Base-by-base conservation (phyloP, 2,329 filamentous ascomycete species). In the Pestalotiopsis sp. region DNA sequence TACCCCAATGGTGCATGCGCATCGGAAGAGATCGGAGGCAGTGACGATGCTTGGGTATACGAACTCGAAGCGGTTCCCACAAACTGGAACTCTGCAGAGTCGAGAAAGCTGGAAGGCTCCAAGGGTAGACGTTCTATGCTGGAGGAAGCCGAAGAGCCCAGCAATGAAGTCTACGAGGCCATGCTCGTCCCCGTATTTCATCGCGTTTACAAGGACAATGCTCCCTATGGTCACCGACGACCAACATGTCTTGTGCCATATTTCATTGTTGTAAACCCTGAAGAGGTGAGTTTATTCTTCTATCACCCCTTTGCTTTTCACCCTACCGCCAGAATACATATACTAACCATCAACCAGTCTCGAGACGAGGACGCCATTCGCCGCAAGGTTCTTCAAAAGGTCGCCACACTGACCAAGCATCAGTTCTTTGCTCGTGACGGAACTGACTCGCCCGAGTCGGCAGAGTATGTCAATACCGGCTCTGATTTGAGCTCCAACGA, bases 11-110 rank as follows among this genome's bases (percentile, higher is more conserved):
- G 82, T 4, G 77, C 79, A 7, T 85, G 86, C 38, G 90, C 95
- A 11, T 90, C 90, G 0, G 94, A 97, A 67, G 89, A 91, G 62
- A 95, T 98, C 66, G 79, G 83, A 27, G 71, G 76, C 25, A 92
- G 92, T 68, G 88, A 92, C 67, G 84, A 93, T 61, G 88, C 88
- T 12, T 87, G 94, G 36, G 92, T 89, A 39, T 85, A 92, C 75
- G 95, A 99, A 79, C 80, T 98, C 7, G 94, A 97, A 69, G 83
- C 87, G 3, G 84, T 86, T 7, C 94, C 95, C 0, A 95, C 93
- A 2, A 98, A 97, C 77, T 92, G 89, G 81, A 90, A 91, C 58
- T 81, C 86, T 3, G 83, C 83, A 2, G 89, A 88, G 75, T 73
- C 76, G 4, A 72, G 73, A 25, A 81, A 80, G 36, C 84, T 83